Base-by-base conservation (phyloP, 352 stramenopile genomes). In the Globisporangium cystogenes region DNA sequence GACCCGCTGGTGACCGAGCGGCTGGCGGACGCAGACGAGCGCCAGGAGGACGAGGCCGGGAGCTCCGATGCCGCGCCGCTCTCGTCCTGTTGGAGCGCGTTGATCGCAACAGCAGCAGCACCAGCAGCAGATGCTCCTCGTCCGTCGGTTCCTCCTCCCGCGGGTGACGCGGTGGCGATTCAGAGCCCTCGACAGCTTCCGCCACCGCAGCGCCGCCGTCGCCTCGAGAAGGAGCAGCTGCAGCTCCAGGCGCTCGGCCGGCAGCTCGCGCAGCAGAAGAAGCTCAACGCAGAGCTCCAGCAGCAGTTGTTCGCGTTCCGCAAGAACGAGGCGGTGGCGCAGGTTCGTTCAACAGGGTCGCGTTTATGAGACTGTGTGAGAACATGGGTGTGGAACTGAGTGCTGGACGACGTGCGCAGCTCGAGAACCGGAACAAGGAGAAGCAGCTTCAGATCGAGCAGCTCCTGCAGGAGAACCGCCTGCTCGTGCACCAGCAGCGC, bases 401-500 rank as follows among this genome's bases (percentile, higher is more conserved):
- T 4, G 8, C 8, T 8, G 10, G 29, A 12, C 12, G 29, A 12
- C 29, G 11, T 8, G 46, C 68, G 2, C 73, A 83, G 61, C 48
- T 93, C 0, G 76, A 86, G 42, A 93, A 90, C 59, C 71, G 69
- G 35, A 64, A 65, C 4, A 78, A 82, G 51, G 82, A 87, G 42
- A 86, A 79, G 52, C 72, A 88, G 46, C 65, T 71, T 15, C 65
- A 69, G 26, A 76, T 90, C 24, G 74, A 90, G 3, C 51, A 78
- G n/a, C 49, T 93, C 1, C 27, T 54, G 21, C 64, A 76, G 4
- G 77, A 93, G 44, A 93, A 90, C 44, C 57, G 62, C 14, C 63
- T 70, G 37, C 53, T 93, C 36, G 60, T 68, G 40, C 76, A 86
- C 35, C 68, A 86, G 33, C 75, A 88, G 37, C 59, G 76, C 0